Evolutionary conservation across 257 asterid species (phyloP).

Genomic region (Oldenlandia corymbosa): DNA sequence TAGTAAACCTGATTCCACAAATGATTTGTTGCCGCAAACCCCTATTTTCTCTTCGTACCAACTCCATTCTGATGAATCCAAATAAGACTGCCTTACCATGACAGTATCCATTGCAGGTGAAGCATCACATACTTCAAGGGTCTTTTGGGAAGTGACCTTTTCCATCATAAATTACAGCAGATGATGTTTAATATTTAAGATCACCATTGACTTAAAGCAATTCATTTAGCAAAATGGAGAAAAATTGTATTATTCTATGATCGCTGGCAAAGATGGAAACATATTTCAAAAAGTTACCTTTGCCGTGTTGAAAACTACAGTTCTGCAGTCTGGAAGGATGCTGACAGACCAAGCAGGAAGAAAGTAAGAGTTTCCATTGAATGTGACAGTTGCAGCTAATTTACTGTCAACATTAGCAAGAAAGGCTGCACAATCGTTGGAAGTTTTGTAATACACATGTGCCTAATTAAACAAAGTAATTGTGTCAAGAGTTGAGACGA

Average conservation of each 20-base stretch:
- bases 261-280: not conserved
- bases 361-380: constrained; percentile 56
- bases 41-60: constrained; percentile 68
- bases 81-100: constrained; percentile 24
- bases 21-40: constrained; percentile 40
- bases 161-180: constrained; percentile 2
- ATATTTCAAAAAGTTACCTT: constrained; percentile 36
- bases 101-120: constrained; percentile 24
- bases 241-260: not conserved
- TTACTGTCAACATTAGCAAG: constrained; percentile 66
- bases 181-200: no score
- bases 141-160: constrained; percentile 51
- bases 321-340: constrained; percentile 75
- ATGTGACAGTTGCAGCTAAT: constrained; percentile 49
- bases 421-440: constrained; percentile 67
- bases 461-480: constrained; percentile 42
- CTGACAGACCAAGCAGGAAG: constrained; percentile 93
- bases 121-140: constrained; percentile 25
- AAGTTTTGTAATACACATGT: constrained; percentile 56
- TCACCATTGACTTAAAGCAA: not conserved
- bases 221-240: not conserved
- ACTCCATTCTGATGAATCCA: constrained; percentile 51
- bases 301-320: constrained; percentile 69
- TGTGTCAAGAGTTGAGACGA: not conserved
- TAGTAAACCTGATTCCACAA: constrained; percentile 38